These are phyloP conservation scores for Epichloe aotearoae DNA, from an alignment of 2,329 filamentous ascomycete species.

Conservation along the genomic window DNA sequence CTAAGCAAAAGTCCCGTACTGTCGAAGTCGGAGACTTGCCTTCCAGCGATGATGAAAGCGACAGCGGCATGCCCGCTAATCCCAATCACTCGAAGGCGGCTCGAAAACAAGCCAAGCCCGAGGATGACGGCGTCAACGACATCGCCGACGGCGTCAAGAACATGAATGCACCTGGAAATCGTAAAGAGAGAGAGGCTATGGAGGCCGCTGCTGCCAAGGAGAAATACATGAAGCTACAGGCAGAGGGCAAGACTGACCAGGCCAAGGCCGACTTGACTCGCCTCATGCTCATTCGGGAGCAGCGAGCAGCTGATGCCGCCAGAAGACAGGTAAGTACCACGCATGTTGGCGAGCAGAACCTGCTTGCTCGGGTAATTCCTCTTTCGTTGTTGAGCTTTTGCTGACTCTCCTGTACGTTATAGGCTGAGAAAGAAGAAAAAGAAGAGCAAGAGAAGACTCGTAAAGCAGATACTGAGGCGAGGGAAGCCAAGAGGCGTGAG, in stretches of 20 bases:
- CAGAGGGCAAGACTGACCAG: constrained; percentile 93
- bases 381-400: background rate
- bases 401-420: constrained; percentile 10
- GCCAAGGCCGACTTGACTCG: constrained; percentile 80
- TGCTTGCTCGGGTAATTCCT: background rate
- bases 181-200: constrained; percentile 56
- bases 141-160: constrained; percentile 44
- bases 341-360: background rate
- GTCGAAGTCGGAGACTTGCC: constrained; percentile 81
- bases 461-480: constrained; percentile 38
- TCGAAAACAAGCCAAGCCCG: constrained; percentile 37
- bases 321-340: constrained; percentile 54
- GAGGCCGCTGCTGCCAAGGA: constrained; percentile 83
- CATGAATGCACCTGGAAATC: constrained; percentile 31
- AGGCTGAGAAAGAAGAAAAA: constrained; percentile 46
- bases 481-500: constrained; percentile 42
- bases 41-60: constrained; percentile 51
- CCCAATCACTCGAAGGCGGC: constrained; percentile 79
- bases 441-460: constrained; percentile 37
- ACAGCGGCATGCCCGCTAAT: constrained; percentile 66
- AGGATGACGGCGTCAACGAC: constrained; percentile 30
- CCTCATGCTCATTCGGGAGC: constrained; percentile 68
- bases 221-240: constrained; percentile 81
- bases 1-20: constrained; percentile 54
- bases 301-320: constrained; percentile 70